A percentile compares a stretch with the other conserved stretches of the same genome.
Conservation (phyloP, 1,284 basidiomycete species). For the Lignosus rhinocerotis region DNA sequence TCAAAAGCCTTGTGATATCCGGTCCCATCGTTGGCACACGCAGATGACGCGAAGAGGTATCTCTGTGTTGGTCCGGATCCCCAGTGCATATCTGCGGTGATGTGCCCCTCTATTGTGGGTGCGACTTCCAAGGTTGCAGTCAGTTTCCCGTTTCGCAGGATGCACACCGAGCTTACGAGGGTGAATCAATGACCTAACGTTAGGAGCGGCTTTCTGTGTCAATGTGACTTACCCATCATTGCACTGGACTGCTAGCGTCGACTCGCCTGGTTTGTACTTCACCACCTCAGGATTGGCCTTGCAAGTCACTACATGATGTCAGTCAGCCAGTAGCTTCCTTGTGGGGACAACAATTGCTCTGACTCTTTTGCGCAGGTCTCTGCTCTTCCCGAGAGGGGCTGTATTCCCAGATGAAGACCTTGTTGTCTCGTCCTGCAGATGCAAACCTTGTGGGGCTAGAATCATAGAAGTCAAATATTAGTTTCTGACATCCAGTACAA, state of each 20-base stretch:
- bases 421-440: slow-evolving; percentile 26
- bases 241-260: slow-evolving; percentile 23
- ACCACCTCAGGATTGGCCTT: slow-evolving; percentile 22
- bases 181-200: background rate
- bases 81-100: slow-evolving; percentile 48
- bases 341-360: background rate
- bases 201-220: too few relatives aligned
- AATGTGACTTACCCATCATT: slow-evolving; percentile 22
- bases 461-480: background rate
- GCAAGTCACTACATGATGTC: slow-evolving; percentile 5
- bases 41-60: slow-evolving; percentile 60
- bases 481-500: too few relatives aligned
- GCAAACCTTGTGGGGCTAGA: slow-evolving; percentile 22
- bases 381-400: background rate
- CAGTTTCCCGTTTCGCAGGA: slow-evolving; percentile 3
- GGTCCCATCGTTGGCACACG: slow-evolving; percentile 37
- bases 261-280: slow-evolving; percentile 21
- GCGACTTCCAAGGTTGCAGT: background rate
- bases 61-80: slow-evolving; percentile 42
- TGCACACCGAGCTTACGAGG: slow-evolving; percentile 11
- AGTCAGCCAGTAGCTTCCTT: background rate
- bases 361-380: background rate
- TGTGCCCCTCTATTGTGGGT: slow-evolving; percentile 2
- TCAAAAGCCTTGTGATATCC: slow-evolving; percentile 60
- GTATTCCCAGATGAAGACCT: slow-evolving; percentile 26